These are phyloP conservation scores for Dictyostelium purpureum DNA, from an alignment of 78 protist genomes.

Conservation along the genomic window DNA sequence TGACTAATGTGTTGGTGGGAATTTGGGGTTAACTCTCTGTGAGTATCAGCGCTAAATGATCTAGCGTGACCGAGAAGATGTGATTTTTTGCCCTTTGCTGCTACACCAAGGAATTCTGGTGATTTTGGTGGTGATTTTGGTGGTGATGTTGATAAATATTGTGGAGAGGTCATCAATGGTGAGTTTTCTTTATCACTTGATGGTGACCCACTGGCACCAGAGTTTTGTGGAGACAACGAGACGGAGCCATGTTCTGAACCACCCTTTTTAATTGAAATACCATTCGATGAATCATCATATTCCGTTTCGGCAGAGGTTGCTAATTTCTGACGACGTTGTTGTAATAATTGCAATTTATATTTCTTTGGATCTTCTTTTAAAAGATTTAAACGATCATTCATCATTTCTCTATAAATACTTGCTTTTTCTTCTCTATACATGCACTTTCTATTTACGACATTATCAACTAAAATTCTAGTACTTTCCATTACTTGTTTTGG, in stretches of 20 bases:
- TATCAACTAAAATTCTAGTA: conserved; percentile 34
- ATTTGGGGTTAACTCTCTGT: too few species aligned
- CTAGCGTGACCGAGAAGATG: conserved; percentile 3
- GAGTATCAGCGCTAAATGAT: conserved; percentile 15
- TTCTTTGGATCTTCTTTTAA: conserved; percentile 44
- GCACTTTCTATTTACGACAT: conserved; percentile 32
- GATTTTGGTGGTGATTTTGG: conserved; percentile 46
- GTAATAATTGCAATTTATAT: conserved; percentile 27
- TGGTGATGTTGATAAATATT: conserved; percentile 6
- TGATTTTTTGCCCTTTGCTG: neutral
- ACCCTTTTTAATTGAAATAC: neutral
- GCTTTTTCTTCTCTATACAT: conserved; percentile 36
- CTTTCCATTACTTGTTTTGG: conserved; percentile 48
- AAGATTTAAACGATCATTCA: conserved; percentile 3
- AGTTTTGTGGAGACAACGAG: neutral
- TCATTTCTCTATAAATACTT: conserved; percentile 18
- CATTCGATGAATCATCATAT: neutral
- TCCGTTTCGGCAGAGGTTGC: neutral
- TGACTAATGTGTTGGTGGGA: too few species aligned
- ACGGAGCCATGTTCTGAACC: neutral
- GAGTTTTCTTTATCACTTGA: conserved; percentile 9
- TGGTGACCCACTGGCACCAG: neutral
- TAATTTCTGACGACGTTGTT: conserved; percentile 46
- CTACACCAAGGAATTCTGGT: conserved; percentile 37
- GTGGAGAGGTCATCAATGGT: neutral